A percentile compares a stretch with the other conserved stretches of the same genome.
phyloP scores from a whole-genome alignment of 345 rosid genomes.

The Populus euphratica region DNA sequence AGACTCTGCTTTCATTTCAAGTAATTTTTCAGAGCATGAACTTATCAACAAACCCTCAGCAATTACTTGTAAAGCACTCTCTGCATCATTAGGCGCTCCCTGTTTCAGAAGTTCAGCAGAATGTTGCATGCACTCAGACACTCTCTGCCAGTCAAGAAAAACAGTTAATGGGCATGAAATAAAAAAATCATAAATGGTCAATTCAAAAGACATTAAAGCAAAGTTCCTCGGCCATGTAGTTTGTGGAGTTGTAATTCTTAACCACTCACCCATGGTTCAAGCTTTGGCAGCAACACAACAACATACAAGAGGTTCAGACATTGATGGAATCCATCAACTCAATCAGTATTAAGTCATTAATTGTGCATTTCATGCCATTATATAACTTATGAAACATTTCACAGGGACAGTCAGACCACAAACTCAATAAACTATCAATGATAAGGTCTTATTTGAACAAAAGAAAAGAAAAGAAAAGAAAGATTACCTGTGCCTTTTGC shows the following conservation, averaged over 20 bases:
- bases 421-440: not conserved
- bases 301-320: not conserved
- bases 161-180: slow-evolving; percentile 17
- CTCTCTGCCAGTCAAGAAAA: slow-evolving; percentile 59
- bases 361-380: not conserved
- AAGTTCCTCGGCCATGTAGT: not conserved
- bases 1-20: slow-evolving; percentile 79
- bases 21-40: slow-evolving; percentile 63
- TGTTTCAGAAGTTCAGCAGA: slow-evolving; percentile 49
- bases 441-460: not conserved
- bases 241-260: not conserved
- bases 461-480: not conserved
- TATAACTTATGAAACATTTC: not conserved
- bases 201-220: not conserved
- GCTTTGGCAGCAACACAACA: not conserved
- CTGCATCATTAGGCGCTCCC: slow-evolving; percentile 45
- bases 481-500: slow-evolving; percentile 72
- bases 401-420: not conserved
- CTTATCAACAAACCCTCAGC: slow-evolving; percentile 67
- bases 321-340: not conserved
- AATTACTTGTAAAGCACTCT: slow-evolving; percentile 58
- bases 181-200: not conserved
- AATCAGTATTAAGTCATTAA: not conserved
- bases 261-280: not conserved
- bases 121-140: slow-evolving; percentile 56